These are phyloP conservation scores for Fusarium vanettenii DNA, from an alignment of 2,329 filamentous ascomycete genomes.

Conservation along the genomic window DNA sequence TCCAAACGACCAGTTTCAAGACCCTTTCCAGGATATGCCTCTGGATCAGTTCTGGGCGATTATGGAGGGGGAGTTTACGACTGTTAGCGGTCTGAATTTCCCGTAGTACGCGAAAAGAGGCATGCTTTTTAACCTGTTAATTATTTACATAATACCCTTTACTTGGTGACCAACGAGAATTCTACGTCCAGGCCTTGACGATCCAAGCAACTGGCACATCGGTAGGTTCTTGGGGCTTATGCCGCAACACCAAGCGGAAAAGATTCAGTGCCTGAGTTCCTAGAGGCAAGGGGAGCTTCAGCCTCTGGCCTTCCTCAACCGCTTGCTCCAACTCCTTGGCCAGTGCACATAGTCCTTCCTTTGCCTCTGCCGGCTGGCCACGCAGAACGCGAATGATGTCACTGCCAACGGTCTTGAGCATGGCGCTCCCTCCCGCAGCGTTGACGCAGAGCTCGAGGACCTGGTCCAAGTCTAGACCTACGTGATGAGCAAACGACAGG, in stretches of 20 bases:
- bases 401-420: slow-evolving; percentile 6
- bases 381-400: slow-evolving; percentile 20
- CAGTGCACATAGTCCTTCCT: neutral
- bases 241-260: slow-evolving; percentile 19
- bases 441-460: slow-evolving; percentile 28
- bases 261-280: slow-evolving; percentile 16
- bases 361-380: neutral
- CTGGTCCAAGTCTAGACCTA: slow-evolving; percentile 27
- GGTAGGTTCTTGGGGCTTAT: slow-evolving; percentile 8
- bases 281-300: slow-evolving; percentile 26
- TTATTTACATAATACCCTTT: neutral
- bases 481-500: slow-evolving; percentile 18
- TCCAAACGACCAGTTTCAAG: slow-evolving; percentile 33
- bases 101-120: neutral
- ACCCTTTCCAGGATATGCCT: slow-evolving; percentile 40
- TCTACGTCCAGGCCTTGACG: slow-evolving; percentile 15
- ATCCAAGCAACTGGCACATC: slow-evolving; percentile 15
- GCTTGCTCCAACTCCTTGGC: slow-evolving; percentile 9
- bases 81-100: slow-evolving; percentile 18
- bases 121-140: neutral
- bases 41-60: slow-evolving; percentile 42
- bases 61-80: slow-evolving; percentile 35
- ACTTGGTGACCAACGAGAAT: too few relatives aligned
- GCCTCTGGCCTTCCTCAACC: slow-evolving; percentile 18
- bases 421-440: slow-evolving; percentile 21